Conservation (phyloP, 2,329 filamentous ascomycete species). For the Ceratocystis eucalypticola region DNA sequence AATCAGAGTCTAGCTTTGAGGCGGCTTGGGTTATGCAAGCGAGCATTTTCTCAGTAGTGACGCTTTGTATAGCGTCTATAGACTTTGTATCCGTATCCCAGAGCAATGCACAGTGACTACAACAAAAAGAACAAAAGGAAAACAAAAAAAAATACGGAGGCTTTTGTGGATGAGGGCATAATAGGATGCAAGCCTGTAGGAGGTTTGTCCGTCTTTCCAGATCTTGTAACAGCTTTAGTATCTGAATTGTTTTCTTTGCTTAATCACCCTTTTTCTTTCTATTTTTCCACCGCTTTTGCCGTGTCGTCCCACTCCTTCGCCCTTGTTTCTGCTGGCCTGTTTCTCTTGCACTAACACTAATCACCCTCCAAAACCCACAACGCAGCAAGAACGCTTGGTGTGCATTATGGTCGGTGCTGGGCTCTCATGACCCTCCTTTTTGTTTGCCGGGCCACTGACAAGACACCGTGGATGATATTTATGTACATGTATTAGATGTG, state of each 20-base stretch:
- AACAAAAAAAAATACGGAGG: no score
- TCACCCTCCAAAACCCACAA: neutral
- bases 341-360: neutral
- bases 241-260: neutral
- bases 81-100: neutral
- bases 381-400: neutral
- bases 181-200: no score
- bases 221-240: neutral
- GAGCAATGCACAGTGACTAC: no score
- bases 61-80: neutral
- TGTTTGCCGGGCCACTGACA: neutral
- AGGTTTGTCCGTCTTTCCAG: neutral
- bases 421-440: neutral
- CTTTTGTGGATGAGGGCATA: no score
- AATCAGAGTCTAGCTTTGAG: neutral
- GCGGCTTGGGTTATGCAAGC: neutral
- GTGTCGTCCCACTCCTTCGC: no score
- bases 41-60: neutral
- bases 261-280: neutral
- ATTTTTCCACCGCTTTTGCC: neutral
- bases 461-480: neutral
- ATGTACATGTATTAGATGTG: neutral
- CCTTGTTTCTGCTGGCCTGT: neutral
- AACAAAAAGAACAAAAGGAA: neutral
- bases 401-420: neutral